Conservation (phyloP, 208 protist species). For the Leishmania major region DNA sequence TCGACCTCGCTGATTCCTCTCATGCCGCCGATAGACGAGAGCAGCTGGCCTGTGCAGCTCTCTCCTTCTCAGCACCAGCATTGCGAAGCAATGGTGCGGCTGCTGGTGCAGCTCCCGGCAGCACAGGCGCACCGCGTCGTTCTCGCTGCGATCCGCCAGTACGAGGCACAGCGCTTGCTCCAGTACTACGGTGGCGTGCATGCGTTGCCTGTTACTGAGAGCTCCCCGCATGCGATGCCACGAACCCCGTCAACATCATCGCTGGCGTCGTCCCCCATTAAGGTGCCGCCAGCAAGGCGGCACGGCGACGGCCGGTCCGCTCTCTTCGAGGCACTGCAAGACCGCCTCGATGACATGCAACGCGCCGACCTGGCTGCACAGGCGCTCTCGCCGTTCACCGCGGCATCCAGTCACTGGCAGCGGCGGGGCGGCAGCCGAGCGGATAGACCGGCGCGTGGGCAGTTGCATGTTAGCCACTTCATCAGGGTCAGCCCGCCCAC, state of each 20-base stretch:
- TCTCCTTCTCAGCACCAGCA: constrained; percentile 14
- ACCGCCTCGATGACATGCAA: constrained; percentile 10
- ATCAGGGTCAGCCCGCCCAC: neutral
- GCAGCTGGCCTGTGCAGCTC: constrained; percentile 7
- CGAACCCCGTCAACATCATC: neutral
- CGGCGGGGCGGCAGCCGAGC: neutral
- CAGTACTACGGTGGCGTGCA: constrained; percentile 34
- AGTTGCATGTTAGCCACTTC: neutral
- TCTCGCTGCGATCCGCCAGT: constrained; percentile 14
- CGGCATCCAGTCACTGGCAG: neutral
- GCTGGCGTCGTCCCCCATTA: neutral
- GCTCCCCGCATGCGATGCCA: neutral
- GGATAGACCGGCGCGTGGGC: neutral
- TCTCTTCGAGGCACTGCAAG: neutral
- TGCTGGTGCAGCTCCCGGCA: constrained; percentile 11
- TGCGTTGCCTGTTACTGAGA: neutral
- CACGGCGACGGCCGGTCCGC: constrained; percentile 9
- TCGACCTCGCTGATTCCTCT: constrained; percentile 8
- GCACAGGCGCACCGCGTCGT: constrained; percentile 12
- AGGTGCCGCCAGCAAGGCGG: neutral
- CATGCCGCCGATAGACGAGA: neutral
- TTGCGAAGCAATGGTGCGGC: constrained; percentile 7
- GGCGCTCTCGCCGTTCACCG: constrained; percentile 1
- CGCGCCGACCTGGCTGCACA: constrained; percentile 13
- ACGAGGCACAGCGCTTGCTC: constrained; percentile 24